Percentiles rank a stretch among this genome's conserved stretches.
Evolutionary conservation across 805 yeast species (phyloP).

Genomic region (Candida fluviatilis): DNA sequence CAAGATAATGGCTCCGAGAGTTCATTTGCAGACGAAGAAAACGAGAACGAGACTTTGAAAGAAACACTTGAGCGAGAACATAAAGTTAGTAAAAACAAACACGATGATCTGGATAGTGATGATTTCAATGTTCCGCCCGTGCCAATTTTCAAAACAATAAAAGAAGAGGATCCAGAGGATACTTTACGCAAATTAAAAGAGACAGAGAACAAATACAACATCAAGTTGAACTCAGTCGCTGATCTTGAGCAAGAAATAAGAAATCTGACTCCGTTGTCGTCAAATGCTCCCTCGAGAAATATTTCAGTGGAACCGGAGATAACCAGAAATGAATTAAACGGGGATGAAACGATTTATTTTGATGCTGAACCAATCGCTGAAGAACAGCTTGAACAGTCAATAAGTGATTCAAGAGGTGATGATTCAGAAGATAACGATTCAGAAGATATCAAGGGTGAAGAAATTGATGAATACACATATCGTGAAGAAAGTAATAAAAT

Average conservation of each 20-base stretch:
- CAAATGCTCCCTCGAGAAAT: not conserved
- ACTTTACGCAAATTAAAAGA: constrained; percentile 17
- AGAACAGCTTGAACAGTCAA: no score
- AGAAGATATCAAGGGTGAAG: no score
- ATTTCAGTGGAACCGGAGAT: not conserved
- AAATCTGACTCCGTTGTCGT: not conserved
- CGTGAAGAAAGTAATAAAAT: no score
- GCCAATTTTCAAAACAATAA: constrained; percentile 25
- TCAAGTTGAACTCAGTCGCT: constrained; percentile 14
- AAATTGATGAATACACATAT: no score
- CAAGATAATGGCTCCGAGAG: constrained; percentile 13
- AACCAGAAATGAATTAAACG: not conserved
- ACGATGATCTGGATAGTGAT: not conserved
- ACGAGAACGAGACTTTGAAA: constrained; percentile 5
- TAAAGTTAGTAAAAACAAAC: constrained; percentile 2
- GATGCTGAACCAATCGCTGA: not conserved
- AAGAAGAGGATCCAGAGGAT: constrained; percentile 21
- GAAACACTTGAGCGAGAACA: not conserved
- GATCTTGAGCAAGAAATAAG: constrained; percentile 6
- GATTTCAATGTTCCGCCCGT: constrained; percentile 6
- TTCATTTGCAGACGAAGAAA: constrained; percentile 15
- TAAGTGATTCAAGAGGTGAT: no score
- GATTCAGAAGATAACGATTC: no score
- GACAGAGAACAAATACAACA: constrained; percentile 20
- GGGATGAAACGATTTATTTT: not conserved